These are phyloP conservation scores for Urtica urens DNA, from an alignment of 306 rosid species.

Conservation along the genomic window DNA sequence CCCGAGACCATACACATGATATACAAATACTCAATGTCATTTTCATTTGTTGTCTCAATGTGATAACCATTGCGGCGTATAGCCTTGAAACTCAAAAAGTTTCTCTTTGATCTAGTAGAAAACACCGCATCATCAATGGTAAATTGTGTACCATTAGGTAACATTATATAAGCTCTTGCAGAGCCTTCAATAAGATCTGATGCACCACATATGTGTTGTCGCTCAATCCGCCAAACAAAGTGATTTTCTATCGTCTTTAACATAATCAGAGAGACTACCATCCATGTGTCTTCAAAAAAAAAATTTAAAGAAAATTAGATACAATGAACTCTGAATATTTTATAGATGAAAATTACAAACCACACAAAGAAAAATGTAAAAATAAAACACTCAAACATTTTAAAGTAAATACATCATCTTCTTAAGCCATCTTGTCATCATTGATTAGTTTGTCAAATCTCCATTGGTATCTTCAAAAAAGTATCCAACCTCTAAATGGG, in stretches of 20 bases:
- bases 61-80: neutral
- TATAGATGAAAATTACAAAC: too few relatives aligned
- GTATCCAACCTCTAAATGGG: neutral
- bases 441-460: too few relatives aligned
- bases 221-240: neutral
- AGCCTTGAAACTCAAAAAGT: neutral
- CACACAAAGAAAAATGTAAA: too few relatives aligned
- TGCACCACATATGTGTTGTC: neutral
- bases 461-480: neutral
- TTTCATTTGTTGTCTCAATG: too few relatives aligned
- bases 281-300: too few relatives aligned
- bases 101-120: neutral
- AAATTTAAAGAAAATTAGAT: neutral
- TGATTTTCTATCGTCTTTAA: neutral
- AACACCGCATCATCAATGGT: neutral
- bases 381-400: neutral
- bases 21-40: too few relatives aligned
- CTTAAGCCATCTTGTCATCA: neutral
- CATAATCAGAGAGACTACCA: too few relatives aligned
- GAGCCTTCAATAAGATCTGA: neutral
- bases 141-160: neutral
- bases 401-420: neutral
- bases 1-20: too few relatives aligned
- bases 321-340: neutral
- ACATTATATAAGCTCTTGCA: neutral